phyloP scores from a whole-genome alignment of 345 rosid species.

The Salix purpurea region DNA sequence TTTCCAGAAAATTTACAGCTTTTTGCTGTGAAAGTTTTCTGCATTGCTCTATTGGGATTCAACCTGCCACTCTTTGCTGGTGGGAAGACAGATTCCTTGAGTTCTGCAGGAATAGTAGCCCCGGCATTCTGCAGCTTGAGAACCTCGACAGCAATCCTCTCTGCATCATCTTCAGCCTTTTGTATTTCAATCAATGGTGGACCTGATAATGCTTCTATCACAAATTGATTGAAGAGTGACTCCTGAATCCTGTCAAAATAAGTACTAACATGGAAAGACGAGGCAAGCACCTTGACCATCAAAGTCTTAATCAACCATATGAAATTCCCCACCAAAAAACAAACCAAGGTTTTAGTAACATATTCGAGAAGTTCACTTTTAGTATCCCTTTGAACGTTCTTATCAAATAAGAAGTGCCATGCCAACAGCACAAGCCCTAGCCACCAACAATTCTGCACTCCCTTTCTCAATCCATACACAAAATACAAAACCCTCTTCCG shows the following conservation, averaged over 20 bases:
- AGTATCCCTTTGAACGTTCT: constrained; percentile 40
- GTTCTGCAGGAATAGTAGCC: constrained; percentile 53
- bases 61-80: constrained; percentile 32
- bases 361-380: constrained; percentile 33
- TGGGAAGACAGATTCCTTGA: constrained; percentile 45
- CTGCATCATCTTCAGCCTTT: constrained; percentile 44
- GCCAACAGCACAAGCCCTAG: constrained; percentile 62
- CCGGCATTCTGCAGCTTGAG: constrained; percentile 56
- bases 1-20: constrained; percentile 36
- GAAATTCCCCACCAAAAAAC: constrained; percentile 58
- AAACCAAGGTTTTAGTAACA: constrained; percentile 58
- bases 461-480: constrained; percentile 69
- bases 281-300: constrained; percentile 75
- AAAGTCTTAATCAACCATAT: constrained; percentile 86
- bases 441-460: constrained; percentile 88
- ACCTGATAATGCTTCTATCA: constrained; percentile 78
- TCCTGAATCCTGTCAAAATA: constrained; percentile 93
- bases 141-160: constrained; percentile 45
- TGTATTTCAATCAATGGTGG: constrained; percentile 62
- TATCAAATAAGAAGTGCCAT: constrained; percentile 68
- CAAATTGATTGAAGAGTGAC: constrained; percentile 67
- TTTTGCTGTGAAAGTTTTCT: constrained; percentile 34
- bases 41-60: constrained; percentile 11
- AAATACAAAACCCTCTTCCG: constrained; percentile 75
- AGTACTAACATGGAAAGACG: constrained; percentile 85